phyloP scores from a whole-genome alignment of 176 grass and related monocot genomes.

The Lolium rigidum region DNA sequence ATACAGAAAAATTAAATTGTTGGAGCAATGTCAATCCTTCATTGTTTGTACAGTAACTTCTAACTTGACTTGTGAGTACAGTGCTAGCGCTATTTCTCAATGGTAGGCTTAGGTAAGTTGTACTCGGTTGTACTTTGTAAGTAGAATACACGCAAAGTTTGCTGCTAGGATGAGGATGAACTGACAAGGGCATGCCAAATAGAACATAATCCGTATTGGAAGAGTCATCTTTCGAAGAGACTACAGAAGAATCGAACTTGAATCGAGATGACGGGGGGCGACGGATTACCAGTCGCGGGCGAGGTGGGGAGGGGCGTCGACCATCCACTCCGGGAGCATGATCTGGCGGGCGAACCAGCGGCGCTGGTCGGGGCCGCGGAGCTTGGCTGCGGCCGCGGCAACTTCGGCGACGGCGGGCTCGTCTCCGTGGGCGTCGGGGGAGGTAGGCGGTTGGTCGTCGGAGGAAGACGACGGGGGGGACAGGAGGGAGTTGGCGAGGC shows the following conservation, averaged over 20 bases:
- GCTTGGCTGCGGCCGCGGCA: slow-evolving; percentile 55
- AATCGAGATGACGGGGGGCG: neutral
- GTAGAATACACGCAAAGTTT: neutral
- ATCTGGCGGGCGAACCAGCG: slow-evolving; percentile 87
- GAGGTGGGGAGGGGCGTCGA: slow-evolving; percentile 76
- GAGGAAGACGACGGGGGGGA: slow-evolving; percentile 19
- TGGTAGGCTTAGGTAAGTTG: neutral
- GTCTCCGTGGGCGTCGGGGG: neutral
- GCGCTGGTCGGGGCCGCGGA: slow-evolving; percentile 68
- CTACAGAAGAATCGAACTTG: neutral
- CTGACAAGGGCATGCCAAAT: neutral
- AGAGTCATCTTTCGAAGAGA: too few relatives aligned
- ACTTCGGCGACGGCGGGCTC: slow-evolving; percentile 50
- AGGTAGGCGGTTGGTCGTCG: neutral
- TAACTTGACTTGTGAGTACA: neutral
- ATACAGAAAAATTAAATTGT: slow-evolving; percentile 1
- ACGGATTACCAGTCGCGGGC: slow-evolving; percentile 70
- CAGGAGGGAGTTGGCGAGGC: slow-evolving; percentile 87
- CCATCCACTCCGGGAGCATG: slow-evolving; percentile 99
- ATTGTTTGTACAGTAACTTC: neutral
- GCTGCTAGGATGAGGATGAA: neutral
- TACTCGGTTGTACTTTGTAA: neutral
- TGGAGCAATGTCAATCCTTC: neutral
- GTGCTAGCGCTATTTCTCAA: neutral
- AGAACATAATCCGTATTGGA: neutral